phyloP scores from a whole-genome alignment of 2,329 filamentous ascomycete genomes.

The Arachnomyces sp. region DNA sequence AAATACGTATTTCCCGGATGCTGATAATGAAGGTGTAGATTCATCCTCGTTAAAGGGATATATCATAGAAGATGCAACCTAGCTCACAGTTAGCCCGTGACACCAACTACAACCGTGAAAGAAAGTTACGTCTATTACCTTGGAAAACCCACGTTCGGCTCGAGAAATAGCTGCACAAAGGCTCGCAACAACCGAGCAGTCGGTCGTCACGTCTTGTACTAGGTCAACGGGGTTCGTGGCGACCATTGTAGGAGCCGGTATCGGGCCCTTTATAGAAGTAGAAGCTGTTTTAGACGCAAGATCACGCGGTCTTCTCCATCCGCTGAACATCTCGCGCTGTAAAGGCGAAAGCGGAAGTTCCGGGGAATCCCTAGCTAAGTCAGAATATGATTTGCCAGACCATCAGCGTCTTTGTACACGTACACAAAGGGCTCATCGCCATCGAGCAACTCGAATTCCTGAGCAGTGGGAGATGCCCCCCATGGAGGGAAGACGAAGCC shows the following conservation, averaged over 20 bases:
- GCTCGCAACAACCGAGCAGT: slow-evolving; percentile 95
- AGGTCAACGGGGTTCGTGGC: slow-evolving; percentile 60
- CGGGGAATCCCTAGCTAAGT: slow-evolving; percentile 53
- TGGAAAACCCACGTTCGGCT: slow-evolving; percentile 57
- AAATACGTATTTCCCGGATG: slow-evolving; percentile 81
- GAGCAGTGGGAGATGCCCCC: slow-evolving; percentile 52
- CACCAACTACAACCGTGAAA: not conserved
- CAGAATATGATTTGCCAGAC: slow-evolving; percentile 14
- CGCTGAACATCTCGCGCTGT: slow-evolving; percentile 68
- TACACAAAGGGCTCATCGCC: slow-evolving; percentile 56
- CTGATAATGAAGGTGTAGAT: slow-evolving; percentile 54
- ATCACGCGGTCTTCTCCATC: slow-evolving; percentile 71
- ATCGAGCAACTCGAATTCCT: slow-evolving; percentile 52
- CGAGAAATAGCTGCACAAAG: slow-evolving; percentile 72
- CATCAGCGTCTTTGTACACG: slow-evolving; percentile 22
- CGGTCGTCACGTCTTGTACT: slow-evolving; percentile 89
- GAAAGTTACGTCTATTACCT: slow-evolving; percentile 39
- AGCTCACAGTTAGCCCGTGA: slow-evolving; percentile 2
- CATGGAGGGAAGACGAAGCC: slow-evolving; percentile 79
- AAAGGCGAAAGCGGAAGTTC: slow-evolving; percentile 63
- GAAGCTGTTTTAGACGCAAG: slow-evolving; percentile 41
- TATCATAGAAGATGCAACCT: slow-evolving; percentile 33
- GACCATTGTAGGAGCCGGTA: slow-evolving; percentile 43
- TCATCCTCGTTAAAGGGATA: slow-evolving; percentile 61
- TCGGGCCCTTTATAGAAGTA: too few relatives aligned